Evolutionary conservation across 768 basidiomycete genomes (phyloP).

Genomic region (Lactarius tabidus): DNA sequence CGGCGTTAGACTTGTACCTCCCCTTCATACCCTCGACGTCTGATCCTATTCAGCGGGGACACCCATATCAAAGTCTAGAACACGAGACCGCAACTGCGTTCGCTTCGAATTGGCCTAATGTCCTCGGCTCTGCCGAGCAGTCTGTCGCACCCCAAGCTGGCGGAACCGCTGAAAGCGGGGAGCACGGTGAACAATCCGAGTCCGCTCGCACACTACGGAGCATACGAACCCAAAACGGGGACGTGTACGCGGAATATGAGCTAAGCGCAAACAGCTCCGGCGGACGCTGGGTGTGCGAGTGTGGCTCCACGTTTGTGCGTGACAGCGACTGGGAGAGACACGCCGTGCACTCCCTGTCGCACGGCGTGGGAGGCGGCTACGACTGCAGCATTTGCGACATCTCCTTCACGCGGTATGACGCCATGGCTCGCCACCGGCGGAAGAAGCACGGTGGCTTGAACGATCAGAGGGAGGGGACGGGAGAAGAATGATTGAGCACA

Average conservation of each 20-base stretch:
- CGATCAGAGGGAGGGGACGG: background rate
- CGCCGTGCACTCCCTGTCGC: conserved; percentile 16
- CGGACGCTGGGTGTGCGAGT: conserved; percentile 21
- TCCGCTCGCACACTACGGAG: conserved; percentile 13
- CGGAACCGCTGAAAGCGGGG: background rate
- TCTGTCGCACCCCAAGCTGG: background rate
- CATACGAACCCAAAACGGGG: conserved; percentile 14
- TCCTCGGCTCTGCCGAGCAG: background rate
- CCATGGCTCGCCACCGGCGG: conserved; percentile 20
- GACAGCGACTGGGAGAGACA: conserved; percentile 24
- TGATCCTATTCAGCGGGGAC: background rate
- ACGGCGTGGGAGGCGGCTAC: conserved; percentile 14
- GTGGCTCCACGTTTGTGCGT: conserved; percentile 16
- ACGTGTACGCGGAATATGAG: conserved; percentile 15
- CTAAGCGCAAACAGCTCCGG: background rate
- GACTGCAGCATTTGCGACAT: conserved; percentile 20
- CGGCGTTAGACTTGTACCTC: background rate
- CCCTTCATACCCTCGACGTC: background rate
- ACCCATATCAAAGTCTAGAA: background rate
- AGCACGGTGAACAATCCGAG: background rate
- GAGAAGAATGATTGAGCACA: background rate
- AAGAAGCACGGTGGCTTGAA: conserved; percentile 18
- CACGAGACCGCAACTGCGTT: background rate
- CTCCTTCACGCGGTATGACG: conserved; percentile 20
- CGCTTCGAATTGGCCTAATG: background rate